A percentile compares a stretch with the other conserved stretches of the same genome.
Conservation (phyloP, 192 early-diverging fungal species). For the Coemansia sp. region DNA sequence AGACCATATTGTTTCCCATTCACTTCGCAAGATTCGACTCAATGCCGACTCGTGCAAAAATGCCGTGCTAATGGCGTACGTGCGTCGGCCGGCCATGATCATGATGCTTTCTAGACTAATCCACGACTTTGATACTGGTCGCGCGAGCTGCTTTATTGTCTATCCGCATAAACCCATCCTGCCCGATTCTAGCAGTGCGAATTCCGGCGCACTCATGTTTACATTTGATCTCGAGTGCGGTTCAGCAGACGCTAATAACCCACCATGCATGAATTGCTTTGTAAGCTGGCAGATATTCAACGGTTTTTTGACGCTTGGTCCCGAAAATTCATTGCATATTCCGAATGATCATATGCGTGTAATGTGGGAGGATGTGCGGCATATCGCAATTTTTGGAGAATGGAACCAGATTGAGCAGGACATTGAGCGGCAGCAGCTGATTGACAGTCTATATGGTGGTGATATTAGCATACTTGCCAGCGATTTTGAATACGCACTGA, state of each 20-base stretch:
- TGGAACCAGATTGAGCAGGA: not conserved
- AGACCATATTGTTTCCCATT: no score
- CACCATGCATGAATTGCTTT: not conserved
- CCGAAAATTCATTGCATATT: not conserved
- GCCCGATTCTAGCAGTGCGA: no score
- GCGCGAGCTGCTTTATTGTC: not conserved
- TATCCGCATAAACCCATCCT: not conserved
- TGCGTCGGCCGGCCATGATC: not conserved
- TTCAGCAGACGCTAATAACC: not conserved
- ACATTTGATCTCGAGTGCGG: not conserved
- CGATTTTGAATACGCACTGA: not conserved
- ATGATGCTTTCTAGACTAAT: not conserved
- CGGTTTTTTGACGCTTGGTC: not conserved
- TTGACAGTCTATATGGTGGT: slow-evolving; percentile 2
- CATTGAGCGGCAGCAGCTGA: not conserved
- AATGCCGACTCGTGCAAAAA: not conserved
- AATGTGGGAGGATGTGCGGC: slow-evolving; percentile 4
- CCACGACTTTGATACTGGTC: not conserved
- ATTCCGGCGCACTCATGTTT: not conserved
- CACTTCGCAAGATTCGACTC: not conserved
- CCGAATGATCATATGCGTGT: not conserved
- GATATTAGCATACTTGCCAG: not conserved
- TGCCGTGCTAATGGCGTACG: not conserved
- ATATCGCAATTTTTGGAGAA: slow-evolving; percentile 1
- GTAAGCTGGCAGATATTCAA: not conserved